Base-by-base conservation (phyloP, 2,329 filamentous ascomycete species). In the Nemania sp. region DNA sequence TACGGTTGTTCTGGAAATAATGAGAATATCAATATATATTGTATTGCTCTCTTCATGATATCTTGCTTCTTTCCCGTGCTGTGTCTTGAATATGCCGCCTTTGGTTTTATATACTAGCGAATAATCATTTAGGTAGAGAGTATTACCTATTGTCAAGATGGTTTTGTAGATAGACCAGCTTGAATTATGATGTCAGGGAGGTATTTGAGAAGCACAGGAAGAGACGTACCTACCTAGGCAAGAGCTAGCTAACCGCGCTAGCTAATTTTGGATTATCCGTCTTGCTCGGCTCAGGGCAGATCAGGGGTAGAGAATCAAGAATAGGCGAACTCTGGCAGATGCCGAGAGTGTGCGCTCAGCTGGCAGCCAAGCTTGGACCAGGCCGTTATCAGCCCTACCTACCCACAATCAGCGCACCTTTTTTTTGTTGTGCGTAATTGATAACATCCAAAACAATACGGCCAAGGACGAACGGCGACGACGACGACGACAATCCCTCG, bases 351-450 rank as follows among this genome's bases (percentile, higher is more conserved):
- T 18, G 2, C 3, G 0, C 3, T 24, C 62, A 62, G 65, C 65
- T 63, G 68, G 51, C 58, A 2, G 5, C 11, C 1, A 32, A 64
- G 66, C 66, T 66, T 43, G 38, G 62, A 56, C 68, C 66, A 70
- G 53, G 29, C 47, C 35, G 55, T 66, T 64, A 70, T 70, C 68
- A 64, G 66, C 66, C 68, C 68, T 70, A 66, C 64, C 67, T 62
- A 61, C 69, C 69, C 69, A 71, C 69, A 71, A 70, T 43, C 38
- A 18, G 59, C 58, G 41, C 61, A 70, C 64, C 69, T 61, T 71
- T 71, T 71, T 68, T 70, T 67, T 60, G 52, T 58, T 43, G 61
- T 67, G 67, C 64, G 64, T 63, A 70, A 70, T 67, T 69, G 67
- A 71, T 62, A 62, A 69, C 55, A 59, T 61, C 61, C 59, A 45